Conservation (phyloP, 75 land plant genomes). For the Cunninghamia lanceolata region DNA sequence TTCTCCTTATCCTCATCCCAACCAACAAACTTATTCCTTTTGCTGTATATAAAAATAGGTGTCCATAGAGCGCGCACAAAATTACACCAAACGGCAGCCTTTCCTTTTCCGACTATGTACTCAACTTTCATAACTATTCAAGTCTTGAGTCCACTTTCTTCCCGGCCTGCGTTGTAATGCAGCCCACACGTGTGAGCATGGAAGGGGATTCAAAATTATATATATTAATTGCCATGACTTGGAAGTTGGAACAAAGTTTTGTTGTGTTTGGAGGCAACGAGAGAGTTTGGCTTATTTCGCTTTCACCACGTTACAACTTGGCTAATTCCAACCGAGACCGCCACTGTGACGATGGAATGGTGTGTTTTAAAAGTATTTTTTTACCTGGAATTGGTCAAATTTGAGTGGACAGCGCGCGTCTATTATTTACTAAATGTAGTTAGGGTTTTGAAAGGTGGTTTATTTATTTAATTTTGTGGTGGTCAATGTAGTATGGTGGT, state of each 20-base stretch:
- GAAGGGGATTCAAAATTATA: background rate
- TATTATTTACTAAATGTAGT: background rate
- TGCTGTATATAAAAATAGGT: background rate
- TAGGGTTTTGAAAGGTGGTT: background rate
- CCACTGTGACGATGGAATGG: background rate
- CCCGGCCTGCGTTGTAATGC: background rate
- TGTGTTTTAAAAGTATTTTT: background rate
- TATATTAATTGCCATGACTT: background rate
- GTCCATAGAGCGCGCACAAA: background rate
- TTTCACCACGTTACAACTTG: background rate
- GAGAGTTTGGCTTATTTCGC: background rate
- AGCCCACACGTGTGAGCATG: background rate
- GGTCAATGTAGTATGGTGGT: conserved; percentile 10
- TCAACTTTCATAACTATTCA: background rate
- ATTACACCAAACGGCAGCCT: background rate
- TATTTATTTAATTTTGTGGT: conserved; percentile 5
- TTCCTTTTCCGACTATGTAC: background rate
- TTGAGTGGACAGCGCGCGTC: background rate
- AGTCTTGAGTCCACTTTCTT: background rate
- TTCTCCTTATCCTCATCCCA: background rate
- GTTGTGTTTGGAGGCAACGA: no score
- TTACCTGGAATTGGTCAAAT: background rate
- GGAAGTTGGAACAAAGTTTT: no score
- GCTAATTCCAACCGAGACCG: background rate
- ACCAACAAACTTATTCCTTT: background rate